Evolutionary conservation across 2,329 filamentous ascomycete species (phyloP).

Genomic region (Pseudogymnoascus sp.): DNA sequence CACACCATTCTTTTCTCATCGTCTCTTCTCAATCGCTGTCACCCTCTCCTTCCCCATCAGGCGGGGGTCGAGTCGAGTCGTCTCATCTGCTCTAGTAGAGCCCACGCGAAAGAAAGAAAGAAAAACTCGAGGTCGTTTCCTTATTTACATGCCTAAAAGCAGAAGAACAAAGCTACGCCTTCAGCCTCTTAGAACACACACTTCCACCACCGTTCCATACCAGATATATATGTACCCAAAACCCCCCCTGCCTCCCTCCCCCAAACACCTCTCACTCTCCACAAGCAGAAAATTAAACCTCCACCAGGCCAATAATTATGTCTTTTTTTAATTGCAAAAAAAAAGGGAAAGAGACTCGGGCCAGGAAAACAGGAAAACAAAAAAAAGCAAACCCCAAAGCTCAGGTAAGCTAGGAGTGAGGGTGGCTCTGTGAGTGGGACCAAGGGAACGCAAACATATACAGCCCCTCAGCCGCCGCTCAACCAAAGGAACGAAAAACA

Average conservation of each 20-base stretch:
- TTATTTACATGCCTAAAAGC: conserved; percentile 6
- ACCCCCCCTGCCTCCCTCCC: background rate
- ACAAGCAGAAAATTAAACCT: background rate
- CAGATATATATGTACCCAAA: conserved; percentile 4
- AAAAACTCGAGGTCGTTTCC: background rate
- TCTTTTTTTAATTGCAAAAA: background rate
- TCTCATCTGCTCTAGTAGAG: background rate
- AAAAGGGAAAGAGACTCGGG: background rate
- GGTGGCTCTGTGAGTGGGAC: no score
- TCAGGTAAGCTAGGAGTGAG: no score
- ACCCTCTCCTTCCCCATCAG: background rate
- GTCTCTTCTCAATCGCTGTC: background rate
- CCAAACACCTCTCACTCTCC: no score
- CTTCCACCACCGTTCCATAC: background rate
- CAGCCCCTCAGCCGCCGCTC: no score
- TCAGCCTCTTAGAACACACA: background rate
- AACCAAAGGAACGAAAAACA: no score
- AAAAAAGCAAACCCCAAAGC: background rate
- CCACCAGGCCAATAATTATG: background rate
- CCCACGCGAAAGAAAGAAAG: no score
- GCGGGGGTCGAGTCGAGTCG: no score
- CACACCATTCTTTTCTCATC: background rate
- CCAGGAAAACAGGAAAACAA: background rate
- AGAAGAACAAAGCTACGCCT: background rate
- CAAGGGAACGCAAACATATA: no score